These are phyloP conservation scores for Candida dajiaensis DNA, from an alignment of 805 yeast species.

Conservation along the genomic window DNA sequence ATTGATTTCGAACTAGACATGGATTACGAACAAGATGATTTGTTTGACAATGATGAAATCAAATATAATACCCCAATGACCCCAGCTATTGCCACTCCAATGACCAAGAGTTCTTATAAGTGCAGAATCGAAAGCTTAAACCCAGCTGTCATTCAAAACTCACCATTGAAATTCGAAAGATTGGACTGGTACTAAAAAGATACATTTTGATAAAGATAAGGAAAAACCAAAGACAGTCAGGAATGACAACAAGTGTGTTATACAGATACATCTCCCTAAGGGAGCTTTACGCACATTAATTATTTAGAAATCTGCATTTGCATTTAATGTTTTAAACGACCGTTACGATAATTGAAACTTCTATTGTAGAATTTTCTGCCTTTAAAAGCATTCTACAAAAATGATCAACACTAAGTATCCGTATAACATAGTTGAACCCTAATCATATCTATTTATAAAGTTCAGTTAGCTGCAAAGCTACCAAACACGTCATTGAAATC, in stretches of 20 bases:
- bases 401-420: background rate
- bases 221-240: background rate
- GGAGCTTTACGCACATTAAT: background rate
- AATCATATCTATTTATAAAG: slow-evolving; percentile 1
- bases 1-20: background rate
- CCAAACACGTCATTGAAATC: slow-evolving; percentile 8
- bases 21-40: slow-evolving; percentile 4
- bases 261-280: background rate
- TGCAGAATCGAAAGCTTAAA: slow-evolving; percentile 1
- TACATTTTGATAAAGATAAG: background rate
- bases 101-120: slow-evolving; percentile 1
- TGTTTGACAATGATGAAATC: slow-evolving; percentile 3
- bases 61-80: slow-evolving; percentile 10
- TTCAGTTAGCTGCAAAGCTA: slow-evolving; percentile 2
- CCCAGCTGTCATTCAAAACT: slow-evolving; percentile 2
- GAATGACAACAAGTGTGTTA: background rate
- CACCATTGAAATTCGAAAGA: slow-evolving; percentile 9
- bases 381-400: no score
- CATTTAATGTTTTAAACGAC: background rate
- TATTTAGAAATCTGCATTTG: background rate
- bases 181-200: slow-evolving; percentile 7
- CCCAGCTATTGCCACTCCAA: slow-evolving; percentile 9
- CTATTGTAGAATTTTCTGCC: no score
- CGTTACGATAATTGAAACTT: background rate
- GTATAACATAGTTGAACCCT: background rate